These are phyloP conservation scores for Eurotiales sp. DNA, from an alignment of 2,329 filamentous ascomycete species.

Conservation along the genomic window DNA sequence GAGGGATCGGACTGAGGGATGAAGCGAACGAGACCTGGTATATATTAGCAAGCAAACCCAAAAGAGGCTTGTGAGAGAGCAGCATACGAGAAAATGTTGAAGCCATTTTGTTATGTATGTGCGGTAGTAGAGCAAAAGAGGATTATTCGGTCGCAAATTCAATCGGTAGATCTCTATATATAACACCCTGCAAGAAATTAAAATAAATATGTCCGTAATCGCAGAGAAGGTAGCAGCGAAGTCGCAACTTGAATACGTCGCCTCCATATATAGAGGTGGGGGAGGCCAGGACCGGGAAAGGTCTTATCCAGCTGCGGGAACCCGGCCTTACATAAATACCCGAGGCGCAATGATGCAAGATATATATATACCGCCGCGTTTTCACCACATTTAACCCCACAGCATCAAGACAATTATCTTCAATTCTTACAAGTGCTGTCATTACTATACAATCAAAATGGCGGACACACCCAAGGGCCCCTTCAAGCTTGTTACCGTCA, in stretches of 20 bases:
- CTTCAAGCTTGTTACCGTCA: slow-evolving; percentile 64
- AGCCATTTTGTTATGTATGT: slow-evolving; percentile 24
- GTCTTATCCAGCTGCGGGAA: slow-evolving; percentile 9
- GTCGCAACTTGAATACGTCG: neutral
- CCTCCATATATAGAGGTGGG: slow-evolving; percentile 15
- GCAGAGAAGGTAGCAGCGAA: neutral
- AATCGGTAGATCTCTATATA: neutral
- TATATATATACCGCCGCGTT: neutral
- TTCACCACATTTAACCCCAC: too few relatives aligned
- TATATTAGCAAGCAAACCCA: too few relatives aligned
- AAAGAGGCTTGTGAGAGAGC: neutral
- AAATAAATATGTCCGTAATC: neutral
- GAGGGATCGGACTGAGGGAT: slow-evolving; percentile 49
- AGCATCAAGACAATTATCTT: neutral
- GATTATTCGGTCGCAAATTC: neutral
- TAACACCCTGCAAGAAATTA: neutral
- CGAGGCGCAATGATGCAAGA: neutral
- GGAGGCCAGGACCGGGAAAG: slow-evolving; percentile 19
- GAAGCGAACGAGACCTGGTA: slow-evolving; percentile 57
- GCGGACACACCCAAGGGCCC: slow-evolving; percentile 46
- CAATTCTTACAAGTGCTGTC: neutral
- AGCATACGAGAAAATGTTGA: slow-evolving; percentile 29
- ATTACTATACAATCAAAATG: slow-evolving; percentile 16
- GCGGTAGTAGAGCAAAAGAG: neutral
- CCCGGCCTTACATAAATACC: neutral